A percentile compares a stretch with the other conserved stretches of the same genome.
Evolutionary conservation across 768 basidiomycete genomes (phyloP).

Genomic region (Rubroboletus pulcherrimus): DNA sequence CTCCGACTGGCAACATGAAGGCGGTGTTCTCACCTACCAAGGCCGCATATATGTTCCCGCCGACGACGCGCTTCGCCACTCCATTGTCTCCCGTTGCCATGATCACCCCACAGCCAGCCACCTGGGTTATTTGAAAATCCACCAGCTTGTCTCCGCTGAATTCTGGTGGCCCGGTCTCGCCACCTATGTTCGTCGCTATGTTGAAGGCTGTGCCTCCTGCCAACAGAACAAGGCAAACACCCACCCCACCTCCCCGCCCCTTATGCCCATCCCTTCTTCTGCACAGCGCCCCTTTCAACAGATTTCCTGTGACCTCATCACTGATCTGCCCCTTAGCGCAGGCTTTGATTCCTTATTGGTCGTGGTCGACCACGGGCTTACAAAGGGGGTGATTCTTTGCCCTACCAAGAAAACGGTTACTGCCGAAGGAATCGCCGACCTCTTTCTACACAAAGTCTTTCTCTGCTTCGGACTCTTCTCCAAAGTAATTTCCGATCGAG

Average conservation of each 20-base stretch:
- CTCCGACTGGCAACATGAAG: accelerated
- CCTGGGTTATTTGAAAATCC: background rate
- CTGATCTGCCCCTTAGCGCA: accelerated
- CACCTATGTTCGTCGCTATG: accelerated
- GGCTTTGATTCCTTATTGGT: background rate
- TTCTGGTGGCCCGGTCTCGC: background rate
- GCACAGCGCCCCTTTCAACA: background rate
- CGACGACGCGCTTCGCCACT: accelerated
- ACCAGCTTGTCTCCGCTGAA: accelerated
- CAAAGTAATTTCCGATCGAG: no score
- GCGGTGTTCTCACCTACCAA: background rate
- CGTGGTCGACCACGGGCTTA: background rate
- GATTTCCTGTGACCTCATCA: background rate
- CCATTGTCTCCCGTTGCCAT: accelerated
- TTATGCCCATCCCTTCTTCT: accelerated
- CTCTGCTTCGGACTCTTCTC: no score
- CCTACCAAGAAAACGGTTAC: no score
- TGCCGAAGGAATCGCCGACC: accelerated
- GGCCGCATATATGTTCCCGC: accelerated
- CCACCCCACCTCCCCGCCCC: accelerated
- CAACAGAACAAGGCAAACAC: background rate
- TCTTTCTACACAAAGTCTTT: no score
- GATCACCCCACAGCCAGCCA: accelerated
- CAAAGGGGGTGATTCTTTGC: background rate
- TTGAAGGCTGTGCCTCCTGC: accelerated